Base-by-base conservation (phyloP, 768 basidiomycete genomes). In the Lactarius sanguifluus region DNA sequence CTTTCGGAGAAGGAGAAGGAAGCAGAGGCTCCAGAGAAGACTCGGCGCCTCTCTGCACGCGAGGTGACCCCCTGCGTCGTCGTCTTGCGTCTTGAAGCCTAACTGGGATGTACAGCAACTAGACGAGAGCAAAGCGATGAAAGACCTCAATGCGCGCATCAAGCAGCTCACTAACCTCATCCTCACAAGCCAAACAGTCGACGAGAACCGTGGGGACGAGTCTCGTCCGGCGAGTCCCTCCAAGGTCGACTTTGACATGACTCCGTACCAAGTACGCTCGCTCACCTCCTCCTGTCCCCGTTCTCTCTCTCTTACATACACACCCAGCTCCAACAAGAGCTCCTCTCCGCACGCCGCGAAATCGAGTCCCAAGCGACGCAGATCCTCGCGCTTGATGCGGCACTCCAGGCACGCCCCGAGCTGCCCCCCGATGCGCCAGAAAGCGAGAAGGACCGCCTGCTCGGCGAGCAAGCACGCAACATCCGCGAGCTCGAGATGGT, bases 161-260 rank as follows among this genome's bases (percentile, higher is more conserved):
- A 86, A 88, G 70, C 92, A 93, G 74, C 78, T 94, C 62, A 92
- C 90, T 65, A 94, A 89, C 74, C 80, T 92, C 59, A 94, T 93
- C 72, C 77, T 93, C 68, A 96, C 94, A 5, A 93, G 91, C 69
- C 88, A 92, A 69, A 91, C 86, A 1, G 87, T 96, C 36, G 89
- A 88, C 69, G 88, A 90, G 65, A 79, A 71, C 59, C 85, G 81
- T 68, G 86, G 85, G 57, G 86, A 86, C 63, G 89, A 90, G 60
- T 89, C 90, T 30, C 81, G 91, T 20, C 90, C 94, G 1, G 81
- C 81, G 7, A 95, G 93, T 76, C 95, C 95, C 0, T 83, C 84
- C 62, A 96, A 96, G 79, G 79, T 97, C 38, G 92, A 96, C 75
- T 96, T 94, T 71, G 91, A 94, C 73, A 86, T 91, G 86, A 86